Conservation (phyloP, 1,284 basidiomycete genomes). For the Vanrija sp. region DNA sequence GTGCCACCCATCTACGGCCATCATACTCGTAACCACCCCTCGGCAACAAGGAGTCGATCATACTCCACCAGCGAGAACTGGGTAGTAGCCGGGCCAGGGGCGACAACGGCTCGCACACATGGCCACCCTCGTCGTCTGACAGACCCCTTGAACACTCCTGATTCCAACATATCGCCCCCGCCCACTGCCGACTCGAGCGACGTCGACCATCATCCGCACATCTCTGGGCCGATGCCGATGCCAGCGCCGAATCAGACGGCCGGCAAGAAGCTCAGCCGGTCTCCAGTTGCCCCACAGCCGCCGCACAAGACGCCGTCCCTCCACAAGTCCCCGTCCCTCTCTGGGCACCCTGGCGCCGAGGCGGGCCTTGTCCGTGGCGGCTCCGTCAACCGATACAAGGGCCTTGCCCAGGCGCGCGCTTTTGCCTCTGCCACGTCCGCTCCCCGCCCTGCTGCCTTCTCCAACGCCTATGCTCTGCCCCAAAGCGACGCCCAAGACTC, state of each 20-base stretch:
- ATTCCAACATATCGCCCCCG: neutral
- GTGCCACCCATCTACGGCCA: constrained; percentile 19
- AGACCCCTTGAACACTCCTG: neutral
- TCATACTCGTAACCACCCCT: neutral
- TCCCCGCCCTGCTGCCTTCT: too few species aligned
- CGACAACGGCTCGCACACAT: neutral
- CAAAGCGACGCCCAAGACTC: constrained; percentile 32
- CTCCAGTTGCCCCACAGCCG: too few species aligned
- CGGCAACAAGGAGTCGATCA: neutral
- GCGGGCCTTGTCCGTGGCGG: too few species aligned
- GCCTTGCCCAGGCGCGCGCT: constrained; percentile 7
- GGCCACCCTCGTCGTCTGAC: constrained; percentile 5
- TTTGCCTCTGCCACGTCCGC: neutral
- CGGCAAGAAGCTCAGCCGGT: too few species aligned
- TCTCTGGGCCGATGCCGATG: constrained; percentile 23
- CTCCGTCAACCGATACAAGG: constrained; percentile 1
- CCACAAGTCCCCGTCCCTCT: too few species aligned
- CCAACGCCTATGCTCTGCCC: too few species aligned
- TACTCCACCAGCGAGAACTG: constrained; percentile 16
- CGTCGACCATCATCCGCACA: constrained; percentile 19
- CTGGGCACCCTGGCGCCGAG: too few species aligned
- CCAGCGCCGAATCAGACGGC: neutral
- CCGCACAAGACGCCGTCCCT: too few species aligned
- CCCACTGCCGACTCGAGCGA: neutral
- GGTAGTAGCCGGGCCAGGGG: constrained; percentile 18